Base-by-base conservation (phyloP, 225 moss, liverwort and hornwort species). In the Ulota crispa region DNA sequence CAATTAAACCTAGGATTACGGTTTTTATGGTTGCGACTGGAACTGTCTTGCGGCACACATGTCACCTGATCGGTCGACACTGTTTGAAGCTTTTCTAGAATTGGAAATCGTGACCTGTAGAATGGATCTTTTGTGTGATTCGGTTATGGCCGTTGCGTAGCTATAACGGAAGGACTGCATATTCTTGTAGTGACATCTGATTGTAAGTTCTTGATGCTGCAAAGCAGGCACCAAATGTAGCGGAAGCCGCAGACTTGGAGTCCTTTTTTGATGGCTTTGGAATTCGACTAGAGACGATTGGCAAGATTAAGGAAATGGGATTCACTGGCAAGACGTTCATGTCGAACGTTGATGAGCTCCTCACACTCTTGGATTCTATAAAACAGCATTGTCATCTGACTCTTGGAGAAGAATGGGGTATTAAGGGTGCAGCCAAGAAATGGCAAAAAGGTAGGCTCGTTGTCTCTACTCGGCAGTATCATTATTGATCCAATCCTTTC, bases 331-430 rank as follows among this genome's bases (percentile, higher is more conserved):
- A 90, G 81, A 90, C 90, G 34, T 86, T 90, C 68, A 88, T 90
- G 90, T 90, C 88, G 36, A 90, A 90, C 68, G 77, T 90, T 64
- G 90, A 90, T 79, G 90, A 90, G 77, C 86, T 90, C 26, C 86
- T 86, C 65, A 79, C 88, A 50, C 90, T 90, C 73, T 78, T 90
- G 31, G 90, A 90, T 28, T 88, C 88, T 26, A 90, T 90, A 68
- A 90, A 90, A 59, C 90, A 88, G 77, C 90, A 90, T 80, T 90
- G 90, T 82, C 88, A 88, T 84, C 77, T 90, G 69, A 90, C 80
- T 77, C 88, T 90, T 80, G 90, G 90, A 82, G 90, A 90, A 67
- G 90, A 90, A 86, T 90, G 90, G 90, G 90, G 90, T n/a, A 90
- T 90, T 60, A 90, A 90, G 77, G 90, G 90, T 45, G 90, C 90